Evolutionary conservation across 805 yeast species (phyloP), one percentile per base, ranked within the genome.

Genomic region (Metschnikowia gelsemii): DNA sequence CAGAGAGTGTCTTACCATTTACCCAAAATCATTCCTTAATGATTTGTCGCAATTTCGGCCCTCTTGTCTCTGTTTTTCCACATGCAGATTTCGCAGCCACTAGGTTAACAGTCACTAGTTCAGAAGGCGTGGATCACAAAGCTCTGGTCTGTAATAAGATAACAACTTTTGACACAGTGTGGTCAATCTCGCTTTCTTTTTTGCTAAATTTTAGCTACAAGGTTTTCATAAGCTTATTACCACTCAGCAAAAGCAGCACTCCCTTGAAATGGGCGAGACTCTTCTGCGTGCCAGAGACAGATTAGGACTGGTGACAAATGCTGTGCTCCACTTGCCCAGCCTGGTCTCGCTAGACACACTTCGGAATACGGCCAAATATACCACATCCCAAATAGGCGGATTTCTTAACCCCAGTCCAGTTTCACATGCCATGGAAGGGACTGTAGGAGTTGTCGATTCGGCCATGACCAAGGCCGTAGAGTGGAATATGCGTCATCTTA

Each of bases 351-450:
- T 40, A n/a, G 39, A 30, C 25, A 29, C 34, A 24, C 36, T 40
- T 13, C 35, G 39, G 3, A 23, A 34, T 13, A 35, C 28, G 5
- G 35, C 24, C 6, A 18, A 14, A 4, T 35, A 40, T 18, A 22
- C 39, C 8, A 34, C 39, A 16, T 16, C 30, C 12, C 38, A 40
- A 13, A 40, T 40, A n/a, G n/a, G 20, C 35, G n/a, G 31, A 34
- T 4, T 8, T 40, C 11, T 23, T 40, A 40, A 40, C 24, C 43
- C 43, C 3, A 40, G 43, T 13, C 43, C 43, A 9, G 26, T 40
- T 27, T 33, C 38, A 11, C 37, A 27, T 14, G 37, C 20, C 9
- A 8, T 39, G 33, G 31, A 19, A 11, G 42, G 28, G 17, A 32
- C 34, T 14, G 38, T 27, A 6, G 38, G 22, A 3, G 42, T 28